A percentile compares a stretch with the other conserved stretches of the same genome.
Evolutionary conservation across 2,329 filamentous ascomycete genomes (phyloP).

Genomic region (Hypoxylon sp.): DNA sequence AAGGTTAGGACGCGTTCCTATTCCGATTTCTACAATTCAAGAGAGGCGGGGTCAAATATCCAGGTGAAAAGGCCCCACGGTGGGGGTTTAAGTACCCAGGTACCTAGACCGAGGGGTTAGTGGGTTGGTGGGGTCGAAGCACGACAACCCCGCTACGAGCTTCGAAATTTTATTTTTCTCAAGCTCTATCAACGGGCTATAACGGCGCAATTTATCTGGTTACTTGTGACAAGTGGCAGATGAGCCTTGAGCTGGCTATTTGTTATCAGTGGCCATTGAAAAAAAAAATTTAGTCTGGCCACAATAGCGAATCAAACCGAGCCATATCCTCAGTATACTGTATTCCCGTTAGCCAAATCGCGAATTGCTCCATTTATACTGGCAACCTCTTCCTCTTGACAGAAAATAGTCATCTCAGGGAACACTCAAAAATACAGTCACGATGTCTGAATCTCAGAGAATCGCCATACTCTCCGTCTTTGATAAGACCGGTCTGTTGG

Average conservation of each 20-base stretch:
- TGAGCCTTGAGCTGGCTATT: background rate
- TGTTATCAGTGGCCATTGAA: slow-evolving; percentile 3
- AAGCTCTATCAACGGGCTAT: slow-evolving; percentile 16
- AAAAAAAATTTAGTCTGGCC: slow-evolving; percentile 10
- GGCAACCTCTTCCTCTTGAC: background rate
- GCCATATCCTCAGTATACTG: slow-evolving; percentile 28
- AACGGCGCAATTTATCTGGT: slow-evolving; percentile 32
- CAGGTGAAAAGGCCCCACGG: background rate
- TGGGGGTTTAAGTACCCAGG: slow-evolving; percentile 28
- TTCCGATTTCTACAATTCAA: slow-evolving; percentile 10
- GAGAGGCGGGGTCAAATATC: slow-evolving; percentile 27
- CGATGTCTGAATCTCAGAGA: slow-evolving; percentile 64
- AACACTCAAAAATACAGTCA: slow-evolving; percentile 18
- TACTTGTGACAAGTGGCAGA: slow-evolving; percentile 25
- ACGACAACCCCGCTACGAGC: slow-evolving; percentile 40
- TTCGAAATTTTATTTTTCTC: slow-evolving; percentile 38
- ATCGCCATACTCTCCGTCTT: slow-evolving; percentile 97
- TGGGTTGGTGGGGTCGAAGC: slow-evolving; percentile 34
- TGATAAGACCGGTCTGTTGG: slow-evolving; percentile 96
- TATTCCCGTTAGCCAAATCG: slow-evolving; percentile 20
- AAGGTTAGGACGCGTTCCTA: slow-evolving; percentile 30
- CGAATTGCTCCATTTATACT: slow-evolving; percentile 16
- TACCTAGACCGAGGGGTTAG: slow-evolving; percentile 26
- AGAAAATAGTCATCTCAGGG: slow-evolving; percentile 29
- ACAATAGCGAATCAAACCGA: slow-evolving; percentile 15